Conservation (phyloP, 805 yeast species). For the Yarrowia alimentaria region DNA sequence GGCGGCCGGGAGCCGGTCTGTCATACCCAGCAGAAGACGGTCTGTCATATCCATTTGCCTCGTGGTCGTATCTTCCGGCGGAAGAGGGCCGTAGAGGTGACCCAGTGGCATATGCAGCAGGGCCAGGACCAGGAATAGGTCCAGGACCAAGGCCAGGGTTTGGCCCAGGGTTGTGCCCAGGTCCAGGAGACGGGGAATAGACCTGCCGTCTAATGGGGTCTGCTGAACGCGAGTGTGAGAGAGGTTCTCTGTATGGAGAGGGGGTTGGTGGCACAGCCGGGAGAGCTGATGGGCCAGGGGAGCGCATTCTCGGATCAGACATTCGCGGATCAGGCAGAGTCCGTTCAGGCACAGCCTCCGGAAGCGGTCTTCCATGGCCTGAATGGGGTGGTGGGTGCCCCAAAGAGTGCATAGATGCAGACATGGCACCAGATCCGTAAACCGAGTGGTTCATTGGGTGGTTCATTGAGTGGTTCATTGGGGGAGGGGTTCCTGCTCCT, state of each 20-base stretch:
- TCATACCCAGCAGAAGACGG: constrained; percentile 8
- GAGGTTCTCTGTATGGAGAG: constrained; percentile 14
- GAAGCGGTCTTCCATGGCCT: constrained; percentile 20
- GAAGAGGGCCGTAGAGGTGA: constrained; percentile 8
- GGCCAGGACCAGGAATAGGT: too few relatives aligned
- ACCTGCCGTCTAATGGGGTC: constrained; percentile 14
- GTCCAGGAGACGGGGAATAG: too few relatives aligned
- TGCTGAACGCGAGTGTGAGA: constrained; percentile 3
- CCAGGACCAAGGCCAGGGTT: too few relatives aligned
- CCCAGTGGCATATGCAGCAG: too few relatives aligned
- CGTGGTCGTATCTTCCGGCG: constrained; percentile 2
- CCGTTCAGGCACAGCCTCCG: constrained; percentile 17
- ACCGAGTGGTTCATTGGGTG: constrained; percentile 2
- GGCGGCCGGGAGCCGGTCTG: background rate
- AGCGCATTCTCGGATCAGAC: background rate
- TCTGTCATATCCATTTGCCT: background rate
- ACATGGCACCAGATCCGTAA: too few relatives aligned
- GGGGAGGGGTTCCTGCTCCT: background rate
- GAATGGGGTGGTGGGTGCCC: too few relatives aligned
- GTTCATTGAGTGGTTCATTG: background rate
- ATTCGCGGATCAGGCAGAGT: background rate
- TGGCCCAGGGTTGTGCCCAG: too few relatives aligned
- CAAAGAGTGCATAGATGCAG: constrained; percentile 1
- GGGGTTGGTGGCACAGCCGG: background rate
- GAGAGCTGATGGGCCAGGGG: too few relatives aligned